Evolutionary conservation across 2,329 filamentous ascomycete genomes (phyloP).

Genomic region (Colletotrichum lindemuthianum): DNA sequence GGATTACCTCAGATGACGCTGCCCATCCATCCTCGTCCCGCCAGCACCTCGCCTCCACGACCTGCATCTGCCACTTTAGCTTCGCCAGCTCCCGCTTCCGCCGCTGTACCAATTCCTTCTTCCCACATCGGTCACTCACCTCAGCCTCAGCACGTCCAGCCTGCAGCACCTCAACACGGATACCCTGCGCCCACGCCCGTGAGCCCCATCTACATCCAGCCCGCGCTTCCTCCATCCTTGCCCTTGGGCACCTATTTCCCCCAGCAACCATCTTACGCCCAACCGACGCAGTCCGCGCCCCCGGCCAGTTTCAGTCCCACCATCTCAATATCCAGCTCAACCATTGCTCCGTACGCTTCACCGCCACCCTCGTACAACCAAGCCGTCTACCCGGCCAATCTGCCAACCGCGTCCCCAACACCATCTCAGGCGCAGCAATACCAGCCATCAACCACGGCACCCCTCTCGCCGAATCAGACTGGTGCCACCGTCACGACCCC

Average conservation of each 20-base stretch:
- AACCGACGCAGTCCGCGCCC: background rate
- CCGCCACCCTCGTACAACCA: constrained; percentile 31
- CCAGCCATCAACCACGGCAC: constrained; percentile 5
- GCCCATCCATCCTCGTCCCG: constrained; percentile 10
- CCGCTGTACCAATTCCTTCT: background rate
- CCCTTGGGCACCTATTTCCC: constrained; percentile 29
- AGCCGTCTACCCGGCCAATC: background rate
- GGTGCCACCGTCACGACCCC: background rate
- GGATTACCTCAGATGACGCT: background rate
- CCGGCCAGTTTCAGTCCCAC: constrained; percentile 20
- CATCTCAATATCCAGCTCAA: constrained; percentile 5
- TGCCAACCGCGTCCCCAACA: constrained; percentile 1
- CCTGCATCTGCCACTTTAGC: background rate
- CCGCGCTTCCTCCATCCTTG: constrained; percentile 21
- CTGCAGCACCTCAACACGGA: background rate
- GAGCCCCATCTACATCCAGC: constrained; percentile 14
- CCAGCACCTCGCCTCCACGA: background rate
- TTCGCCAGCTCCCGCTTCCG: background rate
- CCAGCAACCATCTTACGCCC: constrained; percentile 29
- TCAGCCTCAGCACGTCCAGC: background rate
- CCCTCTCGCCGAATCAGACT: constrained; percentile 18
- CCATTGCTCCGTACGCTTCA: constrained; percentile 9
- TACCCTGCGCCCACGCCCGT: constrained; percentile 8
- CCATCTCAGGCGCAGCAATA: constrained; percentile 3
- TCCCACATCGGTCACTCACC: background rate